Base-by-base conservation (phyloP, 2,329 filamentous ascomycete genomes). In the Curvularia spicifera region DNA sequence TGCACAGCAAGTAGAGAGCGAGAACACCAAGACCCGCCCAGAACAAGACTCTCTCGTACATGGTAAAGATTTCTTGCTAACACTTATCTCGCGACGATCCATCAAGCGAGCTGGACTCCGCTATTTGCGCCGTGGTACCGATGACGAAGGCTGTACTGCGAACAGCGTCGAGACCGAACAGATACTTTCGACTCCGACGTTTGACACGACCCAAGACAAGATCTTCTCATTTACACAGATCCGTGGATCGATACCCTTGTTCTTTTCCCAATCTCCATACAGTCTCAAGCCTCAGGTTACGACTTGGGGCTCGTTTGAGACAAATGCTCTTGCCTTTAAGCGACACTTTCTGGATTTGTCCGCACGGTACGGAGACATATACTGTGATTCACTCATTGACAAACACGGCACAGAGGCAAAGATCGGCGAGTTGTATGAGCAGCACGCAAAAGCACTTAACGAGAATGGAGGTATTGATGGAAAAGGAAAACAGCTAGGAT, bases 91-190 rank as follows among this genome's bases (percentile, higher is more conserved):
- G n/a, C 86, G 95, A 51, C 85, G 95, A 29, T 97, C 93, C 1
- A 86, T 89, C 22, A 91, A 94, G 69, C 86, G 95, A 42, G 93
- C 94, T 20, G 95, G 95, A 2, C 80, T 98, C 28, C 87, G 95
- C 53, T 99, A 99, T 77, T 82, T 97, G 3, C 89, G 95, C 9
- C 88, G 95, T 26, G 95, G 95, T 6, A 86, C 97, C 22, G 93
- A 99, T 67, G 93, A 98, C 57, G 87, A 93, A 57, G 95, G 95
- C 0, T 88, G 91, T 68, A 88, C 90, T 4, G 95, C 95, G 18
- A 99, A 99, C 71, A 88, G 84, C 28, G 94, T 98, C 20, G 95
- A 99, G 79, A 97, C 94, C 0, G 95, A 99, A 73, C 95, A 99
- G 76, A 89, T 99, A 9, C 82, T 99, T 2, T 95, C 91, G 0